Percentiles rank a stretch among this genome's conserved stretches.
Evolutionary conservation across 108 stramenopile genomes (phyloP).

Genomic region (Pseudonitzschia multistriata): DNA sequence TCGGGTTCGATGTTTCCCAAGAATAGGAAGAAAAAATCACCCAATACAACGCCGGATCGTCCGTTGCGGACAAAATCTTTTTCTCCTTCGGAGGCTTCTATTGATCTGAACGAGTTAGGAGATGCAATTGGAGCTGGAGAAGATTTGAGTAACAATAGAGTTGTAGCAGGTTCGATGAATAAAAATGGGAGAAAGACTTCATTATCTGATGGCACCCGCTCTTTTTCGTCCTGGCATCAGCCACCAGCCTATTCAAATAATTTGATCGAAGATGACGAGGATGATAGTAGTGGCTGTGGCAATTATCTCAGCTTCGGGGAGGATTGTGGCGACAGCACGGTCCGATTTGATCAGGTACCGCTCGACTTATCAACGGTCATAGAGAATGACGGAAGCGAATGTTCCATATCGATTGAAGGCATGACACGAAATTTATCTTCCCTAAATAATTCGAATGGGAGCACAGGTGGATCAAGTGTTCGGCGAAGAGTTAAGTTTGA

Average conservation of each 20-base stretch:
- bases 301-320: background rate
- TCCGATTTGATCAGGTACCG: background rate
- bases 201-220: background rate
- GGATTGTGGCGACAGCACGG: background rate
- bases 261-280: background rate
- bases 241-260: no score
- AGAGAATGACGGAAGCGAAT: background rate
- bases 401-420: no score
- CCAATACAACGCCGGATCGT: no score
- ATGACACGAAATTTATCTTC: background rate
- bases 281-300: background rate
- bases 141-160: background rate
- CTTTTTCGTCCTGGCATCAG: background rate
- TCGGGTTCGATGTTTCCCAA: no score
- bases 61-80: no score
- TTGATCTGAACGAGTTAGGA: background rate
- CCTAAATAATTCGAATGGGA: background rate
- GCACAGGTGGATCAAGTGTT: background rate
- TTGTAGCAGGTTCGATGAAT: background rate
- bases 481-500: constrained; percentile 8
- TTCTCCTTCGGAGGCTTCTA: background rate
- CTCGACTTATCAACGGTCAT: background rate
- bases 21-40: no score
- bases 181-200: background rate
- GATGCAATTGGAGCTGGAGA: no score